A percentile compares a stretch with the other conserved stretches of the same genome.
Conservation (phyloP, 257 asterid species). For the Nicotiana benthamiana region DNA sequence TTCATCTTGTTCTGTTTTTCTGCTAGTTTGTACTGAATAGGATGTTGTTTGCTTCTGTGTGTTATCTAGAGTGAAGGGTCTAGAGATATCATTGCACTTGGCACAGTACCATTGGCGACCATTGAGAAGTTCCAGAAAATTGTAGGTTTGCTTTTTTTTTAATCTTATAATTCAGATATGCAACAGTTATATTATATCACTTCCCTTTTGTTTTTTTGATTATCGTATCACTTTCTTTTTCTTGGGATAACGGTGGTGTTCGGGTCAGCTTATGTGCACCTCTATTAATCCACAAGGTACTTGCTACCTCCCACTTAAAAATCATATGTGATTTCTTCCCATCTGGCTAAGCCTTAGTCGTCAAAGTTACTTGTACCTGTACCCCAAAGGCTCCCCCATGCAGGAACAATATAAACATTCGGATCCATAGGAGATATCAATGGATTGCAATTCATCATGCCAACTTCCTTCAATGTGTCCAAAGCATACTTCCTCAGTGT, state of each 20-base stretch:
- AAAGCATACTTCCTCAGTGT: too few species aligned
- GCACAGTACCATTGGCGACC: constrained; percentile 85
- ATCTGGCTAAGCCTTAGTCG: too few species aligned
- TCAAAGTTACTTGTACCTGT: too few species aligned
- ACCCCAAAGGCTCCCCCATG: too few species aligned
- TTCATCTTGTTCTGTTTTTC: background rate
- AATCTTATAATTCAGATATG: background rate
- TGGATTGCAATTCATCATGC: too few species aligned
- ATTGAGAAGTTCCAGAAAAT: constrained; percentile 82
- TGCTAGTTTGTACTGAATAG: background rate
- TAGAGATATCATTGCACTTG: constrained; percentile 71
- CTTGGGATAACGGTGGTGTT: background rate
- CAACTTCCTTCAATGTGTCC: too few species aligned
- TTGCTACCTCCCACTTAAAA: background rate
- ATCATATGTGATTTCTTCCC: too few species aligned
- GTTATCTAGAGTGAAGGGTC: constrained; percentile 73
- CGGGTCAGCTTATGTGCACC: background rate
- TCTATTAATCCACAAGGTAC: background rate
- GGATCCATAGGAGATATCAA: too few species aligned
- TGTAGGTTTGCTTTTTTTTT: constrained; percentile 43
- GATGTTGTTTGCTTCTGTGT: constrained; percentile 18
- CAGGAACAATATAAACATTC: too few species aligned
- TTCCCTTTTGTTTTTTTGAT: background rate
- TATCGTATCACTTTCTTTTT: background rate
- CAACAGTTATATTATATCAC: background rate